phyloP scores from a whole-genome alignment of 1,284 basidiomycete species.

The Lentinula novae-zelandiae region DNA sequence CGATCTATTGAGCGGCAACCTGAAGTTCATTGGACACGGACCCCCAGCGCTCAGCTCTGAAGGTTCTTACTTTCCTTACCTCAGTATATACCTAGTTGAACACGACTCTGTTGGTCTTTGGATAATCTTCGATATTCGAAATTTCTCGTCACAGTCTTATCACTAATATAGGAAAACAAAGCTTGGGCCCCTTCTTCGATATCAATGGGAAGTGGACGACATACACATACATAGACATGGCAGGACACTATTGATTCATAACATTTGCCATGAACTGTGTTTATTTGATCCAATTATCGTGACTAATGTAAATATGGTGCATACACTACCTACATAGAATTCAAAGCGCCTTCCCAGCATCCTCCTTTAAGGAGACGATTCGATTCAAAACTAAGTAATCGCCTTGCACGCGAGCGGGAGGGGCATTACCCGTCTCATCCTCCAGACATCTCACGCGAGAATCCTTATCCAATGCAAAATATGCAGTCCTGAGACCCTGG shows the following conservation, averaged over 20 bases:
- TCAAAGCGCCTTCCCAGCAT: conserved; percentile 68
- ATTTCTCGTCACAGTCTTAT: too few relatives aligned
- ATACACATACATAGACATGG: too few relatives aligned
- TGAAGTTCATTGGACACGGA: too few relatives aligned
- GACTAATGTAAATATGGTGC: not conserved
- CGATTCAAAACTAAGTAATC: conserved; percentile 88
- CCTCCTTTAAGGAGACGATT: conserved; percentile 95
- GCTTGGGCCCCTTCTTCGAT: too few relatives aligned
- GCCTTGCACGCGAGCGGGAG: conserved; percentile 50
- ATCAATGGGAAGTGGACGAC: too few relatives aligned
- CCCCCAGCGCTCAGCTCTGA: too few relatives aligned
- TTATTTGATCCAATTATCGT: not conserved
- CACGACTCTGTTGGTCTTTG: too few relatives aligned
- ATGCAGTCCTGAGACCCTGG: conserved; percentile 94
- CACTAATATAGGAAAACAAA: too few relatives aligned
- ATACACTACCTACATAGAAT: not conserved
- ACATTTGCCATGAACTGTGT: not conserved
- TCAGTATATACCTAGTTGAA: too few relatives aligned
- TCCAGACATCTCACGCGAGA: conserved; percentile 57
- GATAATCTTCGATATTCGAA: too few relatives aligned
- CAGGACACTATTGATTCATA: too few relatives aligned
- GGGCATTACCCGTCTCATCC: conserved; percentile 46
- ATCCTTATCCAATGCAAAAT: conserved; percentile 93
- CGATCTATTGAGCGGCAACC: not conserved
- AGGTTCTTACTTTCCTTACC: too few relatives aligned